These are phyloP conservation scores for Hemileccinum rubropunctum DNA, from an alignment of 768 basidiomycete species.

Conservation along the genomic window DNA sequence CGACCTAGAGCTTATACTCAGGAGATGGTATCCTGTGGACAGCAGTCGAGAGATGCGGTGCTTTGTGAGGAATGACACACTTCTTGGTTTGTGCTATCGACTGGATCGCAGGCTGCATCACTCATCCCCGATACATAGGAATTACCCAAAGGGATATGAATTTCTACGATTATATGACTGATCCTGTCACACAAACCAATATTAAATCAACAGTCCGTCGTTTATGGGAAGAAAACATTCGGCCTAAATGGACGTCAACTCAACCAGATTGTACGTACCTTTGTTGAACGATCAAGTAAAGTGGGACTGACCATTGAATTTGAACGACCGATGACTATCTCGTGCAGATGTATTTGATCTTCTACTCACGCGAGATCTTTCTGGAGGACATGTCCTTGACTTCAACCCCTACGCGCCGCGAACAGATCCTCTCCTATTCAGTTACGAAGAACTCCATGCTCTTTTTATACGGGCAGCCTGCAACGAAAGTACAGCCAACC, in stretches of 20 bases:
- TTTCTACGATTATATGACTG: conserved; percentile 83
- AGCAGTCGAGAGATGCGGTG: conserved; percentile 84
- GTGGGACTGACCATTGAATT: not conserved
- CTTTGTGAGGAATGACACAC: conserved; percentile 70
- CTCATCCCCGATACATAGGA: conserved; percentile 39
- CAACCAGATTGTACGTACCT: conserved; percentile 61
- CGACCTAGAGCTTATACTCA: conserved; percentile 78
- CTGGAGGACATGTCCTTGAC: conserved; percentile 79
- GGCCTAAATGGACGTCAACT: conserved; percentile 50
- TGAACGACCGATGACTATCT: not conserved
- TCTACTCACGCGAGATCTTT: conserved; percentile 77
- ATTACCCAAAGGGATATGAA: conserved; percentile 88
- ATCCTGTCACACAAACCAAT: conserved; percentile 47
- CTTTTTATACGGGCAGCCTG: conserved; percentile 26
- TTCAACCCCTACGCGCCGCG: conserved; percentile 85
- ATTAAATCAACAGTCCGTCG: conserved; percentile 49
- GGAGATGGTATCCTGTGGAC: conserved; percentile 89
- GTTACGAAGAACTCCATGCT: conserved; percentile 67
- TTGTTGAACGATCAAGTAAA: not conserved
- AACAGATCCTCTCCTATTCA: conserved; percentile 88
- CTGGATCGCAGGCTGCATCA: not conserved
- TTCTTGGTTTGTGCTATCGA: conserved; percentile 57
- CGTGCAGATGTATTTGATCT: conserved; percentile 75
- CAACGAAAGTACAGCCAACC: not conserved
- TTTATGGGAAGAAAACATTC: conserved; percentile 73